phyloP scores from a whole-genome alignment of 441 rosid species.

The Biscutella laevigata region DNA sequence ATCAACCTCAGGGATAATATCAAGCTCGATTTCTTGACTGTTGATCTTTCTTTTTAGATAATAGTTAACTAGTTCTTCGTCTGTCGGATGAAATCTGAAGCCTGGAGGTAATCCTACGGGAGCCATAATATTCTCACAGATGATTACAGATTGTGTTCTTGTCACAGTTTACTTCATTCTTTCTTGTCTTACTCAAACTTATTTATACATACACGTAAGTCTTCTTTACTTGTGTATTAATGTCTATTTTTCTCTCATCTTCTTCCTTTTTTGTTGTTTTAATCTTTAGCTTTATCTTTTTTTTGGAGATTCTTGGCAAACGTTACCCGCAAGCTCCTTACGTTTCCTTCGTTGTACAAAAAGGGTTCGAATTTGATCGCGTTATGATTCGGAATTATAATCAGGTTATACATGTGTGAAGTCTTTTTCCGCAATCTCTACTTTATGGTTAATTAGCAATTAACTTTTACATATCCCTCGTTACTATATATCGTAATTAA shows the following conservation, averaged over 20 bases:
- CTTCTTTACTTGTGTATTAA: conserved; percentile 23
- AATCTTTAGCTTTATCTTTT: conserved; percentile 29
- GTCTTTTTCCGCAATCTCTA: too few relatives aligned
- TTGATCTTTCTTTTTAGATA: conserved; percentile 76
- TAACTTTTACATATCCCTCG: too few relatives aligned
- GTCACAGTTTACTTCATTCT: not conserved
- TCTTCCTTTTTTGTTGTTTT: conserved; percentile 34
- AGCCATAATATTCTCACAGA: conserved; percentile 38
- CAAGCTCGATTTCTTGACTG: conserved; percentile 80
- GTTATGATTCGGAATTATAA: too few relatives aligned
- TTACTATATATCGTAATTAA: too few relatives aligned
- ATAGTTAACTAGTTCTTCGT: conserved; percentile 87
- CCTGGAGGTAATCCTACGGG: conserved; percentile 93
- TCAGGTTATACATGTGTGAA: too few relatives aligned
- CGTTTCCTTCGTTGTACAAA: conserved; percentile 23
- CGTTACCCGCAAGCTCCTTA: conserved; percentile 45
- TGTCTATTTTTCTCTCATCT: conserved; percentile 26
- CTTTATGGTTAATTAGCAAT: too few relatives aligned
- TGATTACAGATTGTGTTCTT: conserved; percentile 2
- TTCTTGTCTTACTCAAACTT: conserved; percentile 7
- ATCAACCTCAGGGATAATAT: conserved; percentile 89
- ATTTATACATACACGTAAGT: conserved; percentile 1
- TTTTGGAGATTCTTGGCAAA: conserved; percentile 56
- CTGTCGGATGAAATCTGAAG: conserved; percentile 82
- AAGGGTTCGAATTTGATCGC: conserved; percentile 11